Conservation (phyloP, 495 filamentous ascomycete genomes). For the Lasiosphaeria hispida region DNA sequence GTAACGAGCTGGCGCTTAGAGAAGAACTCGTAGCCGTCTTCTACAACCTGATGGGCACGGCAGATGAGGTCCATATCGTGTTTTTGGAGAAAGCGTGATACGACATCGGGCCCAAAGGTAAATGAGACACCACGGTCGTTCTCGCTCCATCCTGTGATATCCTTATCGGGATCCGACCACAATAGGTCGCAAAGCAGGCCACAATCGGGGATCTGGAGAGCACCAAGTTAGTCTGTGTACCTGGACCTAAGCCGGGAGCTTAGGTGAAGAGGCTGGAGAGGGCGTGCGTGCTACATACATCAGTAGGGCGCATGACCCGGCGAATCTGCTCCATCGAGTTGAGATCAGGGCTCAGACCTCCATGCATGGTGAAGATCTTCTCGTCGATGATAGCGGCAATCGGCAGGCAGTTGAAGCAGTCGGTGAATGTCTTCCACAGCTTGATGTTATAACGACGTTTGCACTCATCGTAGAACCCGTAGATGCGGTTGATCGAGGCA, state of each 20-base stretch:
- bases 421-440: constrained; percentile 99
- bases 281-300: constrained; percentile 58
- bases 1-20: constrained; percentile 97
- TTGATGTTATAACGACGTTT: constrained; percentile 99
- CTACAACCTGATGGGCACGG: constrained; percentile 97
- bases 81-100: constrained; percentile 97
- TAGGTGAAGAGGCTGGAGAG: not conserved
- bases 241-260: constrained; percentile 4
- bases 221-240: constrained; percentile 27
- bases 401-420: constrained; percentile 99
- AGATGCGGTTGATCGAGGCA: constrained; percentile 99
- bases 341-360: constrained; percentile 91
- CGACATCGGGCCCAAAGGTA: constrained; percentile 98
- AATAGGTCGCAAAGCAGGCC: constrained; percentile 95
- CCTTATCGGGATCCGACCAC: constrained; percentile 99
- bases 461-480: constrained; percentile 99
- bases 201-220: constrained; percentile 88
- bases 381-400: constrained; percentile 99
- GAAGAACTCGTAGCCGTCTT: constrained; percentile 99
- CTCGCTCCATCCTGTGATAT: constrained; percentile 99
- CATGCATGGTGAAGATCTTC: constrained; percentile 99
- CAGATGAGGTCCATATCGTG: constrained; percentile 99
- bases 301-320: constrained; percentile 96
- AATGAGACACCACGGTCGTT: constrained; percentile 98
- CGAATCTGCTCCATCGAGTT: constrained; percentile 99